Evolutionary conservation across 139 green algal species (phyloP).

Genomic region (Penium margaritaceum): DNA sequence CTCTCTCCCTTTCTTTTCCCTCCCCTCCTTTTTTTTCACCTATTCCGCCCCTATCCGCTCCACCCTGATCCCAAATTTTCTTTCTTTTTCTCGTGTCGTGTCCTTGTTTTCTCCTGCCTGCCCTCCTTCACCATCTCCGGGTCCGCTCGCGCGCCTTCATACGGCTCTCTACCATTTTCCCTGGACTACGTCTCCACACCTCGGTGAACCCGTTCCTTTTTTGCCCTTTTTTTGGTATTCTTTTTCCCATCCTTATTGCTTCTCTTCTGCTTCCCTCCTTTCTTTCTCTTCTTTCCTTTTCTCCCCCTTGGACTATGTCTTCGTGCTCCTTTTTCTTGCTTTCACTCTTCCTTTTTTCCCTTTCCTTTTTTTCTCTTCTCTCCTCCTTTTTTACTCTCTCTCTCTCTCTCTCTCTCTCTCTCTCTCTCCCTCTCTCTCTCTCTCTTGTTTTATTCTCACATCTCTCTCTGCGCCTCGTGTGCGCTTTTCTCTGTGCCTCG

Average conservation of each 20-base stretch:
- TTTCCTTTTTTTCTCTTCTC: not conserved
- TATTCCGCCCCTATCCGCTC: not conserved
- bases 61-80: not conserved
- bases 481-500: not conserved
- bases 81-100: not conserved
- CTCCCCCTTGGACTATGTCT: too few species aligned
- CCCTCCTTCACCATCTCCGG: not conserved
- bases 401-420: slow-evolving; percentile 2
- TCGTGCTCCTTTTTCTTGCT: not conserved
- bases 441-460: too few species aligned
- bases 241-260: not conserved
- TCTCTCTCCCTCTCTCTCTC: not conserved
- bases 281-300: not conserved
- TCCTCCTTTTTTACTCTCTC: not conserved
- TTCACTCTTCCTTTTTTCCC: too few species aligned
- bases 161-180: not conserved
- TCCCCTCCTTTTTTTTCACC: not conserved
- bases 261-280: not conserved
- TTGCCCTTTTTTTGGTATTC: not conserved
- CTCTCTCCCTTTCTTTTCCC: not conserved
- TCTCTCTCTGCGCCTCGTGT: not conserved
- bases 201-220: too few species aligned
- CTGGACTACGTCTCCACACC: too few species aligned
- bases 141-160: not conserved
- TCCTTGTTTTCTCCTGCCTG: not conserved